Conservation (phyloP, 1,284 basidiomycete genomes). For the Microbotryum silenes-acaulis region DNA sequence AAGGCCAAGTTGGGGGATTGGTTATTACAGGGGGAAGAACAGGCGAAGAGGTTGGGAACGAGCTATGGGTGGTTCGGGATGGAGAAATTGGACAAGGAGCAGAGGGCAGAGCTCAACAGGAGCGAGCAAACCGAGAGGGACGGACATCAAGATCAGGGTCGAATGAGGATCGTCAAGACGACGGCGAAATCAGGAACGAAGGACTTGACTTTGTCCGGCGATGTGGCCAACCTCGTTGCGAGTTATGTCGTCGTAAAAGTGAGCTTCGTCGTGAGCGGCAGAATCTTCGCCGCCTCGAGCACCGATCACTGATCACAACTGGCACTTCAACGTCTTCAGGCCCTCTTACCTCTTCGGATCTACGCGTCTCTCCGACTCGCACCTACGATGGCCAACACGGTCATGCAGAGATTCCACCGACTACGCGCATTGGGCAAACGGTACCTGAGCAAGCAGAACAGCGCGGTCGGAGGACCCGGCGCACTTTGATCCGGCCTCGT, state of each 20-base stretch:
- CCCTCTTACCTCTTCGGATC: conserved; percentile 65
- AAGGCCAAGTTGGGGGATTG: conserved; percentile 48
- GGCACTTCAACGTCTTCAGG: conserved; percentile 46
- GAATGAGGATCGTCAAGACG: conserved; percentile 14
- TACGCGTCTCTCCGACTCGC: conserved; percentile 65
- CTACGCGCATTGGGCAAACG: conserved; percentile 4
- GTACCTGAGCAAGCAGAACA: conserved; percentile 4
- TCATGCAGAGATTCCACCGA: conserved; percentile 4
- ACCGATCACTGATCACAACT: neutral
- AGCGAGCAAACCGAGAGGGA: neutral
- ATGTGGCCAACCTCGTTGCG: conserved; percentile 66
- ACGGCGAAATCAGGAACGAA: conserved; percentile 29
- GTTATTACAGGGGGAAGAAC: conserved; percentile 64
- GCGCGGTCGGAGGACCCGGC: too few relatives aligned
- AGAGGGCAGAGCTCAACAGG: conserved; percentile 8
- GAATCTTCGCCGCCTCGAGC: too few relatives aligned
- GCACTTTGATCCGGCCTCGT: too few relatives aligned
- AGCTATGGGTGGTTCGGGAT: conserved; percentile 76
- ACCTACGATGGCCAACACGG: conserved; percentile 56
- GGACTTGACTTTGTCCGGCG: conserved; percentile 50
- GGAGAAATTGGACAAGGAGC: conserved; percentile 47
- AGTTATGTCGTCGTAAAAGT: conserved; percentile 82
- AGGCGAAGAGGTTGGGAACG: conserved; percentile 63
- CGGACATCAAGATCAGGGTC: too few relatives aligned
- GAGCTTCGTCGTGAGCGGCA: conserved; percentile 25